Evolutionary conservation across 2,329 filamentous ascomycete species (phyloP), one percentile per base, ranked within the genome.

Genomic region (Pseudogymnoascus sp.): DNA sequence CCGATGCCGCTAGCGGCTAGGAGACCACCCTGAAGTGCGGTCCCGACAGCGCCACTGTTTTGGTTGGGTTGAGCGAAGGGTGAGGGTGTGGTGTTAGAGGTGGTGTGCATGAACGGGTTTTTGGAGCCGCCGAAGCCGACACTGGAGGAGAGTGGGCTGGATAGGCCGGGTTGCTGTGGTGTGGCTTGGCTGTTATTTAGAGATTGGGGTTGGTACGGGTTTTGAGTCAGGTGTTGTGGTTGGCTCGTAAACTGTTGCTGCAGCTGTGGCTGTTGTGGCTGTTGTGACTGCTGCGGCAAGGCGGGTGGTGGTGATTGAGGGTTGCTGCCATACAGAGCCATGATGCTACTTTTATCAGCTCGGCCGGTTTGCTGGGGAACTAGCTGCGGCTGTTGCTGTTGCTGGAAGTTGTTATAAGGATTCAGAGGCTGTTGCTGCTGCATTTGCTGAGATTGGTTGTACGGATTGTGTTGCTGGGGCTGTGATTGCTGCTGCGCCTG

Each of bases 281-380:
- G 69, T 2, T 63, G 61, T n/a, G 65, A 25, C 31, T 63, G 66
- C 31, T 77, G 74, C 3, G 81, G 78, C 1, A 79, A 35, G 80
- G 73, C 13, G 8, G 27, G 33, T 10, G 58, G 35, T 27, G 58
- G 33, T 27, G 58, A 38, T 63, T 74, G 71, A 38, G 72, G 70
- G 29, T 71, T 82, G 70, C 84, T 86, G 63, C 17, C 38, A 74
- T 90, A 93, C 9, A 94, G 75, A 5, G 90, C 87, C 73, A 93
- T 79, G 63, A 94, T 93, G 4, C 87, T 87, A 2, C 83, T 84
- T 66, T 89, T 92, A 69, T 91, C 85, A 31, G 86, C 80, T 33
- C 82, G 78, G 42, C 77, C 77, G 13, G 79, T 77, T 59, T 78
- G 76, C 42, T 76, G 74, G 4, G 77, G 71, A 35, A 81, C 69